Evolutionary conservation across 129 eudicot genomes (phyloP).

Genomic region (Glebionis coronaria): DNA sequence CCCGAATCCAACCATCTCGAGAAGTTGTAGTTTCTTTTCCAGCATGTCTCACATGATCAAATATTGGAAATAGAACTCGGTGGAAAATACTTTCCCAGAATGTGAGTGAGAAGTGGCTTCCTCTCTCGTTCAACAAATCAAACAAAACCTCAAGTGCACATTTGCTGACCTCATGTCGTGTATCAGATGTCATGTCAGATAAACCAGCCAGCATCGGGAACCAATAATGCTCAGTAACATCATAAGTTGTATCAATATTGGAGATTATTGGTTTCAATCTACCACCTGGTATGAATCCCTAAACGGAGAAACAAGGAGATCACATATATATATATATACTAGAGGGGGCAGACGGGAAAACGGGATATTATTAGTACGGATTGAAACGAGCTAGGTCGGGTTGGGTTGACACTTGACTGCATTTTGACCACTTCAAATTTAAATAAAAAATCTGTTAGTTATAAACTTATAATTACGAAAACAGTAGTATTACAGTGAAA

Average conservation of each 20-base stretch:
- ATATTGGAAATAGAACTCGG: conserved; percentile 83
- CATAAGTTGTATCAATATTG: conserved; percentile 44
- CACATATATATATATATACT: neutral
- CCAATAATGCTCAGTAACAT: conserved; percentile 93
- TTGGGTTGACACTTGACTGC: neutral
- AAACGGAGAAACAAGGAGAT: conserved; percentile 13
- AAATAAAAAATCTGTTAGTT: neutral
- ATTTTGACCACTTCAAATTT: neutral
- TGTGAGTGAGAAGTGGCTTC: conserved; percentile 76
- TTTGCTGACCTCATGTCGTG: conserved; percentile 79
- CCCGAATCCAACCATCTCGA: conserved; percentile 75
- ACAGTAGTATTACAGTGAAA: too few species aligned
- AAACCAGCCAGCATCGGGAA: conserved; percentile 97
- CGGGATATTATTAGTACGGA: neutral
- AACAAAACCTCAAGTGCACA: conserved; percentile 97
- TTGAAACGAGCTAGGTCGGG: neutral
- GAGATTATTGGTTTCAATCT: conserved; percentile 56
- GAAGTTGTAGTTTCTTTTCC: conserved; percentile 61
- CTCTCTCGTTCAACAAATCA: conserved; percentile 88
- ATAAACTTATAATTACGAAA: neutral
- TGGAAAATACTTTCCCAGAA: conserved; percentile 91
- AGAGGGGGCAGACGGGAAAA: neutral
- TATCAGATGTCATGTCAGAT: conserved; percentile 87
- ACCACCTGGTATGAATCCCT: conserved; percentile 94
- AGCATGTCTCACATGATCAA: conserved; percentile 75